Conservation (phyloP, 306 rosid genomes). For the Rosa persica region DNA sequence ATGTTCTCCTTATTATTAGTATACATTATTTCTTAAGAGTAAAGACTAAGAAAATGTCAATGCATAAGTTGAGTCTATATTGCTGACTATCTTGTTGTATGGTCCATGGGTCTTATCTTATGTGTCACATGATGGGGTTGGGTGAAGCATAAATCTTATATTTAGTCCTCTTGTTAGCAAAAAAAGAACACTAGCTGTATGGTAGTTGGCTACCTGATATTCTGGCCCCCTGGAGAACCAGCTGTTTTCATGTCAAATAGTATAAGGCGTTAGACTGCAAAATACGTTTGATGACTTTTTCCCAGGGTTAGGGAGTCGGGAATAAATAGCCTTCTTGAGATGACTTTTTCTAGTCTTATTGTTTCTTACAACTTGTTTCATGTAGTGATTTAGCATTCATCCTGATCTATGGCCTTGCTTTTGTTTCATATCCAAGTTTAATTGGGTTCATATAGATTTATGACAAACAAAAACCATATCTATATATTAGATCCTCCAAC, state of each 20-base stretch:
- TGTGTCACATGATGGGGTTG: neutral
- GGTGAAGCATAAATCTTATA: neutral
- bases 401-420: constrained; percentile 7
- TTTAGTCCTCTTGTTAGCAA: neutral
- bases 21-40: neutral
- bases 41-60: neutral
- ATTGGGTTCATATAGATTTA: constrained; percentile 10
- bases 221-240: neutral
- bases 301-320: neutral
- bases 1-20: neutral
- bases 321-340: neutral
- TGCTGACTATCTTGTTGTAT: constrained; percentile 4
- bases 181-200: neutral
- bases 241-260: constrained; percentile 13
- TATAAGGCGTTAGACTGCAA: neutral
- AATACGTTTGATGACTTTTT: neutral
- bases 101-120: neutral
- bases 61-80: neutral
- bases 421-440: constrained; percentile 4
- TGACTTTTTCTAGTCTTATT: constrained; percentile 9
- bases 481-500: neutral
- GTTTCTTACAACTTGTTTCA: constrained; percentile 1
- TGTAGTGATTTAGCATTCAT: constrained; percentile 10
- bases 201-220: constrained; percentile 15
- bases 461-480: constrained; percentile 7